These are phyloP conservation scores for Fraxinus sp. DNA, from an alignment of 305 asterid genomes.

Conservation along the genomic window DNA sequence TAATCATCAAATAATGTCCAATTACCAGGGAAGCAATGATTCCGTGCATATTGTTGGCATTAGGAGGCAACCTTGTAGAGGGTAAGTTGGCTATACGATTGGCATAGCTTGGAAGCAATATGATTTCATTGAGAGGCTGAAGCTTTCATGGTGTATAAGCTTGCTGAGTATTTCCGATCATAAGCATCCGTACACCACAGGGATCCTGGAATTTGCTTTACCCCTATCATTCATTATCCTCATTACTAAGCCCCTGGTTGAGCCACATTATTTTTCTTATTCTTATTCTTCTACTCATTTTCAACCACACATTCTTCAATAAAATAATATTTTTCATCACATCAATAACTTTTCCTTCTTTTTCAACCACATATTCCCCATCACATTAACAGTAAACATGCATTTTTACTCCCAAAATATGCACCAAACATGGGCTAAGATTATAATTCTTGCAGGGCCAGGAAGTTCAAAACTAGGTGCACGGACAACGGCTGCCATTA, in stretches of 20 bases:
- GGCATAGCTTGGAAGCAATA: neutral
- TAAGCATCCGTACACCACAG: neutral
- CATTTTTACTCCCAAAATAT: too few species aligned
- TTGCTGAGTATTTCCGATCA: neutral
- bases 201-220: neutral
- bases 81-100: slow-evolving; percentile 43
- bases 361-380: too few species aligned
- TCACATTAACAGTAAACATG: too few species aligned
- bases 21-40: slow-evolving; percentile 88
- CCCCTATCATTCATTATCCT: neutral
- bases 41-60: slow-evolving; percentile 95
- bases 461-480: slow-evolving; percentile 87
- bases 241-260: neutral
- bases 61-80: slow-evolving; percentile 94
- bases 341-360: too few species aligned
- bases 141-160: neutral
- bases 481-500: slow-evolving; percentile 78
- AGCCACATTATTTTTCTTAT: too few species aligned
- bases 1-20: slow-evolving; percentile 21
- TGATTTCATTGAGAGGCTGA: neutral
- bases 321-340: too few species aligned
- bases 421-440: neutral
- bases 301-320: too few species aligned
- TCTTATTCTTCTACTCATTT: too few species aligned
- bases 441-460: slow-evolving; percentile 54